Conservation (phyloP, 2,329 filamentous ascomycete genomes). For the Aspergillus phoenicis region DNA sequence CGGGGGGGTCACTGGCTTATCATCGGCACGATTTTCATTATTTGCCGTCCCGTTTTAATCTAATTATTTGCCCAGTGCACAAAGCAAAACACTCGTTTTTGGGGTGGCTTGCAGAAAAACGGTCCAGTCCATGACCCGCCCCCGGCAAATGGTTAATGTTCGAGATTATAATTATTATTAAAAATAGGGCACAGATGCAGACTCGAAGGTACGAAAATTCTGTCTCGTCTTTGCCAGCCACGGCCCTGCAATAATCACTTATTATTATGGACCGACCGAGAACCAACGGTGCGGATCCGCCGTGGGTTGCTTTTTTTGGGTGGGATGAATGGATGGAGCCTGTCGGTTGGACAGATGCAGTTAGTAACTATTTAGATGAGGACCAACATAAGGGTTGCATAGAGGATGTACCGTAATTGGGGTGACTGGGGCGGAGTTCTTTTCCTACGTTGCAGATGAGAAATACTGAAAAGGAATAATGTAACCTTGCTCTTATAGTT, state of each 20-base stretch:
- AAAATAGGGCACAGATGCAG: too few species aligned
- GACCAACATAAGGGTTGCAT: too few species aligned
- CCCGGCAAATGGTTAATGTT: neutral
- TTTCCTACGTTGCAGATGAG: neutral
- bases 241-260: slow-evolving; percentile 1
- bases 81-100: neutral
- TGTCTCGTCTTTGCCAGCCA: neutral
- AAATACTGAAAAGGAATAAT: too few species aligned
- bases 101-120: neutral
- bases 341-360: neutral
- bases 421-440: neutral
- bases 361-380: neutral
- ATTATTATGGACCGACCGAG: slow-evolving; percentile 1
- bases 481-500: too few species aligned
- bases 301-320: slow-evolving; percentile 3
- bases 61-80: neutral
- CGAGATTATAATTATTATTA: too few species aligned
- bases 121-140: neutral
- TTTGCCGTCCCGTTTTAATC: neutral
- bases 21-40: neutral
- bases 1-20: neutral
- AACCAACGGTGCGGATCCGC: slow-evolving; percentile 4
- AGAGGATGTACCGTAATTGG: too few species aligned
- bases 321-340: neutral
- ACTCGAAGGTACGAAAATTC: neutral